Evolutionary conservation across 1,284 basidiomycete species (phyloP).

Genomic region (Phellinidium pouzarii): DNA sequence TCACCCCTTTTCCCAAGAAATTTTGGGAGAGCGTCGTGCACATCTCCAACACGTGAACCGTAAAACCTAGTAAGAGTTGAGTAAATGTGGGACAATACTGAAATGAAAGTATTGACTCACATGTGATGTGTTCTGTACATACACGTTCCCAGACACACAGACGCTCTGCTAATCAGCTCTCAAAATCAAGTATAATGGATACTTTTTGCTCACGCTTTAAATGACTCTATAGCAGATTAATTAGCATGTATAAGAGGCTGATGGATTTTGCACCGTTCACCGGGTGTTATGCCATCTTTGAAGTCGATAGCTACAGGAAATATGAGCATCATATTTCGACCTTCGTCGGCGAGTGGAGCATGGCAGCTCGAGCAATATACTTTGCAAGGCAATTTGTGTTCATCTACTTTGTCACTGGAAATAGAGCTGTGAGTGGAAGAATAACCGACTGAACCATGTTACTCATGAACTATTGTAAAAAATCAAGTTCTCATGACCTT

Average conservation of each 20-base stretch:
- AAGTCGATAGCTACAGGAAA: slow-evolving; percentile 13
- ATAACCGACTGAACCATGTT: background rate
- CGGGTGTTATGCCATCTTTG: background rate
- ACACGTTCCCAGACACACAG: background rate
- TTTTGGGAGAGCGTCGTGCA: slow-evolving; percentile 14
- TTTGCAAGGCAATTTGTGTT: slow-evolving; percentile 12
- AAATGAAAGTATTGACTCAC: background rate
- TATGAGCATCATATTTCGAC: slow-evolving; percentile 16
- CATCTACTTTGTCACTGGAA: slow-evolving; percentile 1
- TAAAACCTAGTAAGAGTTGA: slow-evolving; percentile 5
- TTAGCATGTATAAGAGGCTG: background rate
- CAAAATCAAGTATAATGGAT: no score
- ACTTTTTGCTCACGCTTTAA: slow-evolving; percentile 10
- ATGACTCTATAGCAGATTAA: background rate
- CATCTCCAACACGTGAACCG: slow-evolving; percentile 8
- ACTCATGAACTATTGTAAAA: slow-evolving; percentile 8
- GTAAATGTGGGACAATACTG: background rate
- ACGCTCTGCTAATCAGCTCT: background rate
- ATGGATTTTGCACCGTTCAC: background rate
- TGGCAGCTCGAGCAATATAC: slow-evolving; percentile 11
- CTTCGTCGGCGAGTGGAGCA: slow-evolving; percentile 13
- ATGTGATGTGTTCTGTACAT: slow-evolving; percentile 11
- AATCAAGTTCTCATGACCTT: slow-evolving; percentile 7
- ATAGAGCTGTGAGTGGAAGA: no score
- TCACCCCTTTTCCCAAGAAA: slow-evolving; percentile 13